phyloP scores from a whole-genome alignment of 2,329 filamentous ascomycete genomes.

The Dothideomycetidae sp. region DNA sequence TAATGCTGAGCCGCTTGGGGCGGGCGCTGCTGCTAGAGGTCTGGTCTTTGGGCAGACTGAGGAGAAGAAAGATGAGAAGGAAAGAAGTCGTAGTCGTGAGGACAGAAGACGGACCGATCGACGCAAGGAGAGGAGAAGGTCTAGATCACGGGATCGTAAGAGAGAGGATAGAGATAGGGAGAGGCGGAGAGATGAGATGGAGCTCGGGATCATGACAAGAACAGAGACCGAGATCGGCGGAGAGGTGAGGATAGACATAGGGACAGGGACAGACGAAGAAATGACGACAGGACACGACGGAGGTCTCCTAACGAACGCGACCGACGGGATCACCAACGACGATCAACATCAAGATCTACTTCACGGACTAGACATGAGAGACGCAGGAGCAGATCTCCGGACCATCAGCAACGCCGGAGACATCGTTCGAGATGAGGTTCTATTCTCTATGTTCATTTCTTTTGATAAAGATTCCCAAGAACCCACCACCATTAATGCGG shows the following conservation, averaged over 20 bases:
- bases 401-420: neutral
- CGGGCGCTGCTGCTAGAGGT: slow-evolving; percentile 29
- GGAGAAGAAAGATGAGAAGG: slow-evolving; percentile 41
- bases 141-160: slow-evolving; percentile 12
- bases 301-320: neutral
- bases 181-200: neutral
- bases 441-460: too few relatives aligned
- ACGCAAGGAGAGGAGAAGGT: slow-evolving; percentile 14
- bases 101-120: slow-evolving; percentile 20
- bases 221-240: slow-evolving; percentile 8
- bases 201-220: slow-evolving; percentile 13
- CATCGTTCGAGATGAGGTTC: neutral
- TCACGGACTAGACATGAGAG: slow-evolving; percentile 11
- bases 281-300: neutral
- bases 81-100: slow-evolving; percentile 26
- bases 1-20: slow-evolving; percentile 46
- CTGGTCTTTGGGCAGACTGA: slow-evolving; percentile 14
- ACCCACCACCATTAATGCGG: slow-evolving; percentile 25
- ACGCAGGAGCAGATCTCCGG: slow-evolving; percentile 13
- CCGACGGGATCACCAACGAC: slow-evolving; percentile 5
- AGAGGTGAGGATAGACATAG: slow-evolving; percentile 8
- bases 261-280: slow-evolving; percentile 14
- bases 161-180: slow-evolving; percentile 7
- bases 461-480: slow-evolving; percentile 25
- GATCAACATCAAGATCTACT: slow-evolving; percentile 19